Percentiles rank a stretch among this genome's conserved stretches.
phyloP scores from a whole-genome alignment of 192 early-diverging fungal genomes.

The Coemansia sp. region DNA sequence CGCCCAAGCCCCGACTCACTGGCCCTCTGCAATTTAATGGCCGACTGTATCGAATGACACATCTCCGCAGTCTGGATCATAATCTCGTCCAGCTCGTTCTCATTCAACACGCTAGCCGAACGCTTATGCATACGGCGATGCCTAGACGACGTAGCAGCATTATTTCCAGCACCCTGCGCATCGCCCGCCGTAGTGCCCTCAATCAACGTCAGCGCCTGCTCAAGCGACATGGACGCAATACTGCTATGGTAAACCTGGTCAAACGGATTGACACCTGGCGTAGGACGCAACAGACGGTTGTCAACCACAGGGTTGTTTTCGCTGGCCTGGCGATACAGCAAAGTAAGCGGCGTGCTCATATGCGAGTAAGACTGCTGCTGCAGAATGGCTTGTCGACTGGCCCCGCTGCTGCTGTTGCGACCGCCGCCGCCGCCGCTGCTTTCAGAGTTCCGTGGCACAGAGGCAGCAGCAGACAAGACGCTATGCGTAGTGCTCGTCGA shows the following conservation, averaged over 20 bases:
- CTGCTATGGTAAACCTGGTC: conserved; percentile 33
- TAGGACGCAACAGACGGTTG: conserved; percentile 8
- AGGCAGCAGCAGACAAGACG: not conserved
- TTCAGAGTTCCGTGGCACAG: conserved; percentile 18
- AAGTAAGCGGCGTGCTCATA: conserved; percentile 1
- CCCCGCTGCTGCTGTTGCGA: conserved; percentile 8
- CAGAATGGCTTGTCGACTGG: conserved; percentile 4
- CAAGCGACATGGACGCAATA: conserved; percentile 40
- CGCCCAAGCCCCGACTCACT: conserved; percentile 36
- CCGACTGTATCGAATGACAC: conserved; percentile 52
- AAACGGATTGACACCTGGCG: conserved; percentile 26
- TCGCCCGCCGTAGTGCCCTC: conserved; percentile 24
- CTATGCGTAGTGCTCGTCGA: conserved; percentile 31
- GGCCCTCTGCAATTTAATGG: conserved; percentile 32
- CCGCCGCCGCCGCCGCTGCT: conserved; percentile 13
- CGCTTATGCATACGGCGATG: conserved; percentile 45
- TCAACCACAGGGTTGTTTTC: conserved; percentile 7
- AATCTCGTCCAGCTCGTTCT: conserved; percentile 48
- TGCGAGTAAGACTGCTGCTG: conserved; percentile 9
- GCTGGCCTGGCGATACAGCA: conserved; percentile 5
- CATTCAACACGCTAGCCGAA: conserved; percentile 37
- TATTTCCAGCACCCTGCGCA: not conserved
- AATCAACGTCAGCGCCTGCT: conserved; percentile 41
- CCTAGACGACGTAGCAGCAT: not conserved
- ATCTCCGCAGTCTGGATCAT: conserved; percentile 52